Evolutionary conservation across 2,329 filamentous ascomycete genomes (phyloP).

Genomic region (Cordyceps militaris): DNA sequence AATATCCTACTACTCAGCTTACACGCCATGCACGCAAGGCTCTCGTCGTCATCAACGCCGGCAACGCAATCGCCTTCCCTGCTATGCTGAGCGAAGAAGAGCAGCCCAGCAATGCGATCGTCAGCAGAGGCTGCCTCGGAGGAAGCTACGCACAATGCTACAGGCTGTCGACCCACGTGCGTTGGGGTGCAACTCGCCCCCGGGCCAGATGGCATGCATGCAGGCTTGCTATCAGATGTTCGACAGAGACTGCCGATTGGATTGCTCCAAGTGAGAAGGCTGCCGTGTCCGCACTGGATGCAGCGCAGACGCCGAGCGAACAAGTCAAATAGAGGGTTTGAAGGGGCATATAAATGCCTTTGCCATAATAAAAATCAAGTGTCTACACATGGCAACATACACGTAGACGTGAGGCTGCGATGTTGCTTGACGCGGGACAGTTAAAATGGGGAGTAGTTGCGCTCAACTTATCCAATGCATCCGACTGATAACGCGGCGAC

Average conservation of each 20-base stretch:
- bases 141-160: neutral
- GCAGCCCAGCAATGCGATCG: neutral
- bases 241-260: neutral
- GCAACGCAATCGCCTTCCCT: neutral
- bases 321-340: no score
- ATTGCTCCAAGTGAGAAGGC: neutral
- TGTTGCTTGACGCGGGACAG: no score
- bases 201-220: neutral
- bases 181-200: neutral
- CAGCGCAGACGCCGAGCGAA: no score
- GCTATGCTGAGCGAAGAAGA: neutral
- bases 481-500: no score
- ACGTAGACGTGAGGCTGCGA: no score
- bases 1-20: neutral
- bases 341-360: no score
- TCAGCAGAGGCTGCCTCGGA: neutral
- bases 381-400: no score
- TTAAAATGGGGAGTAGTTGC: no score
- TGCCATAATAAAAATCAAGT: no score
- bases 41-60: neutral
- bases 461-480: no score
- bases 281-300: no score
- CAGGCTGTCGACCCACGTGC: neutral
- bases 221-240: neutral
- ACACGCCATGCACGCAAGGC: neutral